Percentiles rank a stretch among this genome's conserved stretches.
These are phyloP conservation scores for Arxiozyma telluris DNA, from an alignment of 1,139 yeast genomes.

Conservation along the genomic window DNA sequence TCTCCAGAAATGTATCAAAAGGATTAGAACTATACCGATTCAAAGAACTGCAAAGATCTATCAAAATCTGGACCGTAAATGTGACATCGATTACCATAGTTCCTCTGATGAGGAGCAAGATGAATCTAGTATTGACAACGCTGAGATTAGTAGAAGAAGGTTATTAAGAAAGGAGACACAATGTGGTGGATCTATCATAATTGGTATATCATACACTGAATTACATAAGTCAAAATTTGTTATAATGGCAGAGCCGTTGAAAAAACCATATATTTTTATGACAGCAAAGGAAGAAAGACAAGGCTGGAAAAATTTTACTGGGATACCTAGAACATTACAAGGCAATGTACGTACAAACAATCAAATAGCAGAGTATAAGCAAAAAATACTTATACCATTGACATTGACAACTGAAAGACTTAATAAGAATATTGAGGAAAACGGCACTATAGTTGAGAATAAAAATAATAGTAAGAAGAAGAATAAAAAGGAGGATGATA, in stretches of 20 bases:
- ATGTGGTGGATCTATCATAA: conserved; percentile 21
- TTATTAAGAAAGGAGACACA: conserved; percentile 11
- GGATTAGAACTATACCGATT: conserved; percentile 8
- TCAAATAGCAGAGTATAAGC: conserved; percentile 13
- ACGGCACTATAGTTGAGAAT: not conserved
- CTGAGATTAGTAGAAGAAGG: conserved; percentile 14
- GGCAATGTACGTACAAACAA: conserved; percentile 13
- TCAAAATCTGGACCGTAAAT: conserved; percentile 17
- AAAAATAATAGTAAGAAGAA: not conserved
- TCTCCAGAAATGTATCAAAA: conserved; percentile 10
- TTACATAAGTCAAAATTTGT: conserved; percentile 14
- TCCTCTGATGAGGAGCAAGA: conserved; percentile 30
- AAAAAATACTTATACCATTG: conserved; percentile 11
- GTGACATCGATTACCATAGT: conserved; percentile 19
- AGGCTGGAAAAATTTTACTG: conserved; percentile 13
- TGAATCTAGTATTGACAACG: conserved; percentile 17
- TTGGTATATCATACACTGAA: conserved; percentile 11
- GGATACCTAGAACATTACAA: conserved; percentile 10
- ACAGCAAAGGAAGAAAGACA: conserved; percentile 16
- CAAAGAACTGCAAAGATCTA: conserved; percentile 12
- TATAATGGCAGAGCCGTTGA: conserved; percentile 27
- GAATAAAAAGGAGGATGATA: too few species aligned
- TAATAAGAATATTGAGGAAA: not conserved
- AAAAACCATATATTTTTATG: conserved; percentile 22
- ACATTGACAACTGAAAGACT: conserved; percentile 5